Base-by-base conservation (phyloP, 148 eudicot species). In the Linanthus parryae region DNA sequence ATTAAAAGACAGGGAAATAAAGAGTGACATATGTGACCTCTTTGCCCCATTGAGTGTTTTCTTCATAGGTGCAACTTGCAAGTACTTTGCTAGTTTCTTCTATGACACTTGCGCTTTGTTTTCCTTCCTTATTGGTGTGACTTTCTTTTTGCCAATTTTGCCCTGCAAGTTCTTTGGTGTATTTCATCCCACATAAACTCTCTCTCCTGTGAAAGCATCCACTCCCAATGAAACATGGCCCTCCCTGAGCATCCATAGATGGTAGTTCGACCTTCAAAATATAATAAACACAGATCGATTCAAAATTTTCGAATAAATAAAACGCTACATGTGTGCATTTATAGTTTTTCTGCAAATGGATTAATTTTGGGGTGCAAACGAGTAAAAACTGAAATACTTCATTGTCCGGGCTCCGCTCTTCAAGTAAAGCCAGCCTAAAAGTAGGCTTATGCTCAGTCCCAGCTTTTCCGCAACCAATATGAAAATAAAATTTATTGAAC, bases 181-280 rank as follows among this genome's bases (percentile, higher is more conserved):
- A 41, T 12, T 40, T 55, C 7, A 26, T 27, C 18, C 37, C 48
- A 19, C 38, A 55, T 5, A 55, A 28, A 41, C 4, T 41, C 0
- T 55, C 48, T 19, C 59, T 55, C 23, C 59, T 27, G 26, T 55
- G 59, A 17, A 55, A 55, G 37, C 59, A 55, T 1, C 59, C 59
- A 7, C 17, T 55, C 7, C 59, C 59, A 12, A 55, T 17, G 41
- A 39, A 55, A 3, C 24, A 40, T 39, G 59, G 59, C 11, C 59
- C 59, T 25, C 59, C 59, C 18, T 55, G 16, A 18, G 36, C 37
- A 28, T 55, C 59, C 19, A 41, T 10, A 6, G n/a, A 25, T 40
- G 37, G 17, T 2, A 41, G 0, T 13, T 55, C 59, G 23, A 55
- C 48, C 59, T 55, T 40, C 6, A 41, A 18, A n/a, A n/a, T 20